Percentiles rank a stretch among this genome's conserved stretches.
These are phyloP conservation scores for Solanum lycopersicoides DNA, from an alignment of 257 asterid genomes.

Conservation along the genomic window DNA sequence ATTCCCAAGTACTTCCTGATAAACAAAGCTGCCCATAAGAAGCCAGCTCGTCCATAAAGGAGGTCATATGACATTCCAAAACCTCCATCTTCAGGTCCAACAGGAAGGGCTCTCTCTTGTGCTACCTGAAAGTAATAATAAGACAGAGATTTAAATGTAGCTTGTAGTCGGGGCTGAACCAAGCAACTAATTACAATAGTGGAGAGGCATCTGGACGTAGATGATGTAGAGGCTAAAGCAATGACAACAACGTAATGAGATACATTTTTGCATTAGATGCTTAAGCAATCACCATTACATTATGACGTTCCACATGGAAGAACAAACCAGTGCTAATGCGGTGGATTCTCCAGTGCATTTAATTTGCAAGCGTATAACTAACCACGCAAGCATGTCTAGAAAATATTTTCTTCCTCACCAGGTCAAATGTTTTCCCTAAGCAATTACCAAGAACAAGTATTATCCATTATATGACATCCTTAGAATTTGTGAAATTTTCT, in stretches of 20 bases:
- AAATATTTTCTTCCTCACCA: not conserved
- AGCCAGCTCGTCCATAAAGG: conserved; percentile 67
- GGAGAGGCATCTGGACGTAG: not conserved
- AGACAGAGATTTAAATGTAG: not conserved
- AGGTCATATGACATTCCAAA: conserved; percentile 77
- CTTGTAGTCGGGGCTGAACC: not conserved
- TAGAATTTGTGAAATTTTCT: not conserved
- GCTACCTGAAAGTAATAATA: conserved; percentile 33
- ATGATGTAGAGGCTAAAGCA: not conserved
- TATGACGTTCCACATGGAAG: not conserved
- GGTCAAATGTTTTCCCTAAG: not conserved
- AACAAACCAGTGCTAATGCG: not conserved
- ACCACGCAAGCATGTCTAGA: not conserved
- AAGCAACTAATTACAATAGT: not conserved
- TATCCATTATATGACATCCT: not conserved
- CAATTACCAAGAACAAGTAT: not conserved
- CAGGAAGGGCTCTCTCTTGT: conserved; percentile 60
- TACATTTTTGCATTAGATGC: not conserved
- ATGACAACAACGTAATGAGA: not conserved
- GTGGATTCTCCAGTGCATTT: not conserved
- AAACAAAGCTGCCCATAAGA: conserved; percentile 66
- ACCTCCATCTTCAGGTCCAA: conserved; percentile 79
- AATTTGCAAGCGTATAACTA: not conserved
- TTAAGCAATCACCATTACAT: not conserved
- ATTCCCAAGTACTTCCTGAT: conserved; percentile 46